Conservation (phyloP, 768 basidiomycete species). For the Pulveroboletus ravenelii region DNA sequence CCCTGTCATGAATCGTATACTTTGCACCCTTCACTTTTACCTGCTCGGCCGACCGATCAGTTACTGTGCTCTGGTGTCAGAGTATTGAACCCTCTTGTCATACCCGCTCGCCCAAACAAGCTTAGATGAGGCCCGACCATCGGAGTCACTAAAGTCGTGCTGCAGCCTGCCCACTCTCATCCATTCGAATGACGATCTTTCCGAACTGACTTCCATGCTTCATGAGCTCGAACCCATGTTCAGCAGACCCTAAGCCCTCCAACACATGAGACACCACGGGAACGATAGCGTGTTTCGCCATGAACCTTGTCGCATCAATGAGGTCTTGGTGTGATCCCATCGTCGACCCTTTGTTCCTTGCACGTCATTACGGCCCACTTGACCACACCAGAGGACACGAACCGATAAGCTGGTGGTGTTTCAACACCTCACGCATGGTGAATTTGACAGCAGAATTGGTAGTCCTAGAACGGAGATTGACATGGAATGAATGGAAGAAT, state of each 20-base stretch:
- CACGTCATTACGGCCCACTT: constrained; percentile 11
- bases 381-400: constrained; percentile 13
- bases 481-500: constrained; percentile 3
- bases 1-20: constrained; percentile 7
- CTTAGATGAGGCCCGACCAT: neutral
- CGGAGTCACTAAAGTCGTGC: constrained; percentile 21
- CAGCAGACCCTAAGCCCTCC: constrained; percentile 58
- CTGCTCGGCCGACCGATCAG: neutral
- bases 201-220: constrained; percentile 67
- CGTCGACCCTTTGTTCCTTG: constrained; percentile 55
- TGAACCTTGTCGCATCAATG: constrained; percentile 63
- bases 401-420: constrained; percentile 73
- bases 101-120: neutral
- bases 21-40: neutral
- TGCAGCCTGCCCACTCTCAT: constrained; percentile 17
- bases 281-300: constrained; percentile 58
- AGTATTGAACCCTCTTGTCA: neutral
- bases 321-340: constrained; percentile 82
- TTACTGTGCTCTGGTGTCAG: neutral
- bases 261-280: constrained; percentile 69
- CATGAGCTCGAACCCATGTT: constrained; percentile 68
- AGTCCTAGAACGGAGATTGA: constrained; percentile 45
- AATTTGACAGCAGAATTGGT: constrained; percentile 54
- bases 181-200: constrained; percentile 62
- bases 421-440: constrained; percentile 76